Percentiles rank a stretch among this genome's conserved stretches.
These are phyloP conservation scores for Leptodontidium sp. DNA, from an alignment of 2,329 filamentous ascomycete species.

Conservation along the genomic window DNA sequence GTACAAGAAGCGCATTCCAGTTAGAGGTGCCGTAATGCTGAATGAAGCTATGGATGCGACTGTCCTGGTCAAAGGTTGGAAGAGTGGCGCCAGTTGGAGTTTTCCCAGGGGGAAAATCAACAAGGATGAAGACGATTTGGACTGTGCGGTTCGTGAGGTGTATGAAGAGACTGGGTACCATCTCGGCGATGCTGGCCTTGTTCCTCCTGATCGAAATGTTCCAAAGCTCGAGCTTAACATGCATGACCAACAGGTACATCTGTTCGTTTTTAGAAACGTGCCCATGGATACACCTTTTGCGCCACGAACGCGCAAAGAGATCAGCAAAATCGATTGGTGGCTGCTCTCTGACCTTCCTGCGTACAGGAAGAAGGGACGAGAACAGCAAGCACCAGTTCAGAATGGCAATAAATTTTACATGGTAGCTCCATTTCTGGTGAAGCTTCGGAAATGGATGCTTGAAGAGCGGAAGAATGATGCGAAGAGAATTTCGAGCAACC, in stretches of 20 bases:
- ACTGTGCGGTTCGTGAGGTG: constrained; percentile 92
- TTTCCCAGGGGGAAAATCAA: constrained; percentile 98
- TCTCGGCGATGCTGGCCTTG: constrained; percentile 76
- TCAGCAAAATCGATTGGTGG: constrained; percentile 97
- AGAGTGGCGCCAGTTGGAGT: constrained; percentile 95
- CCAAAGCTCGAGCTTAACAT: constrained; percentile 91
- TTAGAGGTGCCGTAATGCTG: constrained; percentile 91
- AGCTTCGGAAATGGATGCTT: constrained; percentile 89
- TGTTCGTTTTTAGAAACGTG: constrained; percentile 91
- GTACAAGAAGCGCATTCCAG: constrained; percentile 94
- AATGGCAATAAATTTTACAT: constrained; percentile 92
- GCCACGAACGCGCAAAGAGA: constrained; percentile 93
- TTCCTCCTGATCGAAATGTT: constrained; percentile 74
- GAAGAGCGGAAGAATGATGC: constrained; percentile 80
- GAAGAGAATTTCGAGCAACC: constrained; percentile 52
- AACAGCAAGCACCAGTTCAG: constrained; percentile 62
- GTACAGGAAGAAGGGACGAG: constrained; percentile 68
- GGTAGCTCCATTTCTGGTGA: constrained; percentile 91
- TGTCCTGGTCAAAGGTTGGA: constrained; percentile 96
- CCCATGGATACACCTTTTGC: constrained; percentile 89
- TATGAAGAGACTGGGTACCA: constrained; percentile 97
- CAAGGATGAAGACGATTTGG: constrained; percentile 92
- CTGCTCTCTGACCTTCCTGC: constrained; percentile 87
- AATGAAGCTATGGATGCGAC: constrained; percentile 95
- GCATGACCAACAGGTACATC: constrained; percentile 88